Evolutionary conservation across 2,329 filamentous ascomycete species (phyloP), one percentile per base, ranked within the genome.

Genomic region (Lachnellula cervina): DNA sequence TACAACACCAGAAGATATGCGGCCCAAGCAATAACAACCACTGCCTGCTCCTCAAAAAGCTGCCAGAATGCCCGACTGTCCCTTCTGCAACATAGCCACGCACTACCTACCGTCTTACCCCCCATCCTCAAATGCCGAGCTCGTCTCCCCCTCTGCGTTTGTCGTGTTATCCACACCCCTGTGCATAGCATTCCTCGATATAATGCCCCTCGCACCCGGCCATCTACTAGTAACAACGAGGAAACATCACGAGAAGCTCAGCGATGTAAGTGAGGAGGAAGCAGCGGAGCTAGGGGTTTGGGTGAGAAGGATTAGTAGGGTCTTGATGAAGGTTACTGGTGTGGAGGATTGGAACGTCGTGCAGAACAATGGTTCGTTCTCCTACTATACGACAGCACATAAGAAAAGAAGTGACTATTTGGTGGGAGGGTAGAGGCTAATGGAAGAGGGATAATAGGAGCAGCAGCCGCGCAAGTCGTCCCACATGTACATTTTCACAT

Each of bases 401-500:
- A 25, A 28, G 21, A 11, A 19, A n/a, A 47, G 11, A 50, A 38
- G 11, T 32, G 28, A 21, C 45, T 51, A 48, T 37, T 25, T 38
- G 40, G 49, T 44, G 17, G 16, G 37, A 17, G 17, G 17, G 25
- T 34, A 14, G 59, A 21, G 37, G 42, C 55, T 49, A 23, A 44
- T 46, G 60, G 37, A 59, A 49, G 50, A 48, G 38, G 14, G 21
- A 43, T 25, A 44, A 34, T 62, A 83, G 83, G 93, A 16, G 86
- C 86, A 3, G 83, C 90, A 34, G 93, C 93, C 2, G 91, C 91
- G 2, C 93, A 97, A 74, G 90, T 96, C 16, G 91, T 97, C 2
- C 88, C 88, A 21, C 93, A 97, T 71, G 87, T 95, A 49, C 93
- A 99, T 72, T 97, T 95, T 70, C 94, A 99, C 66, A 81, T 97